Evolutionary conservation across 805 yeast genomes (phyloP).

Genomic region (Saturnispora bothae): DNA sequence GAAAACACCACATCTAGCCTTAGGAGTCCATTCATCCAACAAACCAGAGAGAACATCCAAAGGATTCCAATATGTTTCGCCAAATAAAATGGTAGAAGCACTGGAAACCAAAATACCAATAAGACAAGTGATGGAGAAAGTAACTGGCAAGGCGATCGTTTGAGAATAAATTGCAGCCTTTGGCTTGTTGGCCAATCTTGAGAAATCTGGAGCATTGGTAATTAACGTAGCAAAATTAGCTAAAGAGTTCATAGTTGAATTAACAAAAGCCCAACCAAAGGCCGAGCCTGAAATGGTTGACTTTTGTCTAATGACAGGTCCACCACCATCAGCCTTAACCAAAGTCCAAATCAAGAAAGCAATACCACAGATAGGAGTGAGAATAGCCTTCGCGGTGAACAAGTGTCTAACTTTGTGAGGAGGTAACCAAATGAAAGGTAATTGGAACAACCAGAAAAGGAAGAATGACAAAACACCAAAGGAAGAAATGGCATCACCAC

Average conservation of each 20-base stretch:
- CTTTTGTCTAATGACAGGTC: constrained; percentile 53
- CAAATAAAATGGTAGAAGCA: constrained; percentile 58
- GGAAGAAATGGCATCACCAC: constrained; percentile 42
- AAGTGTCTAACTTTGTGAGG: constrained; percentile 78
- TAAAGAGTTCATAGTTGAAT: constrained; percentile 66
- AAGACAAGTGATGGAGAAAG: constrained; percentile 71
- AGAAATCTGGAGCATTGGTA: constrained; percentile 81
- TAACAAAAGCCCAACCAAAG: constrained; percentile 76
- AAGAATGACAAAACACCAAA: constrained; percentile 69
- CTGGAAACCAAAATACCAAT: constrained; percentile 81
- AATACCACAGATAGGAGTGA: constrained; percentile 76
- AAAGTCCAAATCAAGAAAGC: constrained; percentile 79
- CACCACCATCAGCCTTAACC: constrained; percentile 70
- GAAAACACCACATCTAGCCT: constrained; percentile 74
- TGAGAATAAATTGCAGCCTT: constrained; percentile 46
- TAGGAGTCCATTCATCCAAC: constrained; percentile 41
- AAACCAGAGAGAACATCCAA: constrained; percentile 61
- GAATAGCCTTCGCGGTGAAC: constrained; percentile 69
- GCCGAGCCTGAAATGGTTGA: constrained; percentile 45
- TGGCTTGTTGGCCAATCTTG: constrained; percentile 64
- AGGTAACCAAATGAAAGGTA: constrained; percentile 72
- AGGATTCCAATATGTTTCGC: constrained; percentile 74
- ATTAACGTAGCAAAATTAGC: constrained; percentile 87
- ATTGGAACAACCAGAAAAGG: constrained; percentile 67
- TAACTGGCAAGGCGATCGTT: constrained; percentile 56